Percentiles rank a stretch among this genome's conserved stretches.
Evolutionary conservation across 2,329 filamentous ascomycete species (phyloP).

Genomic region (Aspergillus felis): DNA sequence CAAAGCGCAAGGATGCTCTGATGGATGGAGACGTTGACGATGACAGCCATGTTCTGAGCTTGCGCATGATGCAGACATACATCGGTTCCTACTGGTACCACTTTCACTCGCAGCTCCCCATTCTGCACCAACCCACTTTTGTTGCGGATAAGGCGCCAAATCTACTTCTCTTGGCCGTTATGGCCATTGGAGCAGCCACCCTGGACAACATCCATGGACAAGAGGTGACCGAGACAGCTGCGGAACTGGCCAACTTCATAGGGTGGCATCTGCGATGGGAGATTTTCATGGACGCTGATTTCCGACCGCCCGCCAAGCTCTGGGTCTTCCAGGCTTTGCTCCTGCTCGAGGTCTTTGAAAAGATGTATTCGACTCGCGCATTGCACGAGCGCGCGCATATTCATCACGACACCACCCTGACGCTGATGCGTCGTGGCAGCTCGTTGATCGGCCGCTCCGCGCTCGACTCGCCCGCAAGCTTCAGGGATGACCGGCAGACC

Average conservation of each 20-base stretch:
- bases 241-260: slow-evolving; percentile 81
- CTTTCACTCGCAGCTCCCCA: slow-evolving; percentile 90
- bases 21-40: slow-evolving; percentile 71
- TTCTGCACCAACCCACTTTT: slow-evolving; percentile 92
- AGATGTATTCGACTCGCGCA: slow-evolving; percentile 91
- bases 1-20: slow-evolving; percentile 71
- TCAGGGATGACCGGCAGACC: slow-evolving; percentile 57
- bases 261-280: slow-evolving; percentile 95
- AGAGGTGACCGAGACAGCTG: slow-evolving; percentile 69
- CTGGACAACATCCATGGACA: slow-evolving; percentile 77
- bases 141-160: slow-evolving; percentile 81
- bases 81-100: slow-evolving; percentile 92
- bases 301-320: slow-evolving; percentile 84
- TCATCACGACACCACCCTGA: slow-evolving; percentile 92
- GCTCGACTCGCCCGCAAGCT: slow-evolving; percentile 76
- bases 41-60: slow-evolving; percentile 64
- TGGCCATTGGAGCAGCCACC: slow-evolving; percentile 87
- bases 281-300: slow-evolving; percentile 87
- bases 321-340: slow-evolving; percentile 94
- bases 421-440: slow-evolving; percentile 88
- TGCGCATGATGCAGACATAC: slow-evolving; percentile 94
- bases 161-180: slow-evolving; percentile 78
- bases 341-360: slow-evolving; percentile 89
- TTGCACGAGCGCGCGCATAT: slow-evolving; percentile 94
- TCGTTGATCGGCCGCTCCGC: slow-evolving; percentile 83